These are phyloP conservation scores for Alloteropsis angusta DNA, from an alignment of 202 grass and related monocot genomes.

Conservation along the genomic window DNA sequence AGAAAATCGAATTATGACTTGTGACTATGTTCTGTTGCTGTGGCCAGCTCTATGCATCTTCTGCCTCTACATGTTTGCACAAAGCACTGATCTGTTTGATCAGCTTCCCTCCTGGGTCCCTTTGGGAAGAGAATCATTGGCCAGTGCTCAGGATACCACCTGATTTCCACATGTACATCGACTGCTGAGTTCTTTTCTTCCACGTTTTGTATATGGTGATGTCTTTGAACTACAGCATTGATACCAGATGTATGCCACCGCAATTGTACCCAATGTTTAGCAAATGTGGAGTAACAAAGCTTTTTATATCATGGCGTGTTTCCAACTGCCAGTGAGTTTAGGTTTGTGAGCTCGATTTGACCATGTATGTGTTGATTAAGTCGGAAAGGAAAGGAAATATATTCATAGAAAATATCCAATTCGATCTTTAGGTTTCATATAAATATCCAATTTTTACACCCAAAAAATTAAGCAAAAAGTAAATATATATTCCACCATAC, in stretches of 20 bases:
- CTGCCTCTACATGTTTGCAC: constrained; percentile 72
- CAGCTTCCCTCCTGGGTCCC: constrained; percentile 34
- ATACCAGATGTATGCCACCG: not conserved
- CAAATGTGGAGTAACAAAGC: not conserved
- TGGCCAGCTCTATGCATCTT: constrained; percentile 59
- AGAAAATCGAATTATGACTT: not conserved
- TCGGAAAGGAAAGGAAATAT: no score
- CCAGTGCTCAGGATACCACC: constrained; percentile 30
- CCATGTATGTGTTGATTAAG: no score
- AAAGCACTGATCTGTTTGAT: constrained; percentile 53
- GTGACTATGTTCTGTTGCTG: not conserved
- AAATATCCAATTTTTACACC: no score
- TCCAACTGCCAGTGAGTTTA: not conserved
- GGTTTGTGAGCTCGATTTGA: no score
- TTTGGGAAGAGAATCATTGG: constrained; percentile 44
- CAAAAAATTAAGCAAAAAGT: no score
- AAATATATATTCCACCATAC: no score
- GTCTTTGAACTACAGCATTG: not conserved
- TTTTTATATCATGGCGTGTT: not conserved
- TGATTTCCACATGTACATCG: constrained; percentile 23
- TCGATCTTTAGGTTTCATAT: no score
- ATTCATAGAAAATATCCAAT: no score
- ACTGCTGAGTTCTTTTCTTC: not conserved
- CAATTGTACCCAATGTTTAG: not conserved
- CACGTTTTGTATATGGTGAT: not conserved